phyloP scores from a whole-genome alignment of 106 monocot species.

The Platanthera zijinensis region DNA sequence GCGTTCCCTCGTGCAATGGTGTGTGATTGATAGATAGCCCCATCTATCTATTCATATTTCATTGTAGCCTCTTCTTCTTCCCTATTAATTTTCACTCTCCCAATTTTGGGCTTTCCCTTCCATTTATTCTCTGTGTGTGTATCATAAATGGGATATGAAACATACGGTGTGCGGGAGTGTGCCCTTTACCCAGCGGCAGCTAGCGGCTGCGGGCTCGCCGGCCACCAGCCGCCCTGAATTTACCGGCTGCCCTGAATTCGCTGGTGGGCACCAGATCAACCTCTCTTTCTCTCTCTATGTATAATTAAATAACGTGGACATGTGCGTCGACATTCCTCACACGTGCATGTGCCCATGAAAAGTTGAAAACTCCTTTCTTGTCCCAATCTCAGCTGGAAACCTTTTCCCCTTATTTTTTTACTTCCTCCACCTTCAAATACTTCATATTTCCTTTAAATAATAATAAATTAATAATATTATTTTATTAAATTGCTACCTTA shows the following conservation, averaged over 20 bases:
- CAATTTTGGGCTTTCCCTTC: not conserved
- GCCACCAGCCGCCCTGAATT: no score
- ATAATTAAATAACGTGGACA: not conserved
- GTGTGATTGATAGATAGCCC: not conserved
- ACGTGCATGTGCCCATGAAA: not conserved
- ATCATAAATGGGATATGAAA: no score
- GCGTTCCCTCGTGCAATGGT: conserved; percentile 5
- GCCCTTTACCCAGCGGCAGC: no score
- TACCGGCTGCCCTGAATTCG: no score
- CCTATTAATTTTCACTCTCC: not conserved
- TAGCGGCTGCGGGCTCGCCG: no score
- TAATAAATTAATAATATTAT: no score
- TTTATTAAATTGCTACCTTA: no score
- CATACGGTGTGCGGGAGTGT: no score
- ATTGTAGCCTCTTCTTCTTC: not conserved
- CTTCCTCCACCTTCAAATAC: not conserved
- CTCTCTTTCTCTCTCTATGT: no score
- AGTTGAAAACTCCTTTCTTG: not conserved
- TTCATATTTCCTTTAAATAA: not conserved
- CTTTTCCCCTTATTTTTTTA: not conserved
- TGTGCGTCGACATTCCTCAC: not conserved
- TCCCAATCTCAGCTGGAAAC: not conserved
- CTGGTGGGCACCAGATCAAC: no score
- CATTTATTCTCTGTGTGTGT: not conserved
- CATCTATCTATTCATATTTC: not conserved